Conservation (phyloP, 495 filamentous ascomycete genomes). For the Aspergillus homomorphus region DNA sequence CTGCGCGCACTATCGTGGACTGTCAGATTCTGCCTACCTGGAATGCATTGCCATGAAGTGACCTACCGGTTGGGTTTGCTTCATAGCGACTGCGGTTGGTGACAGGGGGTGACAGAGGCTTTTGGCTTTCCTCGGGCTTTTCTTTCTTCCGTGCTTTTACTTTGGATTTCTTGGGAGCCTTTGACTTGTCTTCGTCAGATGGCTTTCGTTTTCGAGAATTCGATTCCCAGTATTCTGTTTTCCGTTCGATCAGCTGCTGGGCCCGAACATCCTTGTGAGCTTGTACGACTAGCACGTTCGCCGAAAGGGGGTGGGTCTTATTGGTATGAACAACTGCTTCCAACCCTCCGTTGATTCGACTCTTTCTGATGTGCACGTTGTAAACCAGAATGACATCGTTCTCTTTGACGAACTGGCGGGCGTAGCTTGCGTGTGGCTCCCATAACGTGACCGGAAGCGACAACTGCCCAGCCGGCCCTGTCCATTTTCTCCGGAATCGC, state of each 20-base stretch:
- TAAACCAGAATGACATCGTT: conserved; percentile 61
- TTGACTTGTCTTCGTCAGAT: conserved; percentile 31
- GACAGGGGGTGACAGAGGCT: conserved; percentile 7
- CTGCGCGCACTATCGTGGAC: conserved; percentile 31
- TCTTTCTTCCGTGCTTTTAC: conserved; percentile 30
- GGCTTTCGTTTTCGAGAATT: conserved; percentile 39
- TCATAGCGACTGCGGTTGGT: conserved; percentile 35
- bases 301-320: conserved; percentile 43
- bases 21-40: conserved; percentile 8
- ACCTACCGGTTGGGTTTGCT: conserved; percentile 38
- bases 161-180: conserved; percentile 33
- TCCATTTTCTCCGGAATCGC: conserved; percentile 52
- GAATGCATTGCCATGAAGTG: not conserved
- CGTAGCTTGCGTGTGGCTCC: conserved; percentile 61
- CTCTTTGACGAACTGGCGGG: conserved; percentile 51
- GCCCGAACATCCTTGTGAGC: conserved; percentile 45
- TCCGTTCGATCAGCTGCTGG: conserved; percentile 60
- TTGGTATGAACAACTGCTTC: conserved; percentile 75
- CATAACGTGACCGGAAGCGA: conserved; percentile 71
- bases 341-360: conserved; percentile 48
- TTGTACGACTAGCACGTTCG: conserved; percentile 52
- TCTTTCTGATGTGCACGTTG: conserved; percentile 68
- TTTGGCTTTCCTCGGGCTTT: conserved; percentile 22
- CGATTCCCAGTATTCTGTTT: conserved; percentile 56
- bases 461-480: conserved; percentile 73